phyloP scores from a whole-genome alignment of 495 filamentous ascomycete species.

The Elasticomyces elasticus region DNA sequence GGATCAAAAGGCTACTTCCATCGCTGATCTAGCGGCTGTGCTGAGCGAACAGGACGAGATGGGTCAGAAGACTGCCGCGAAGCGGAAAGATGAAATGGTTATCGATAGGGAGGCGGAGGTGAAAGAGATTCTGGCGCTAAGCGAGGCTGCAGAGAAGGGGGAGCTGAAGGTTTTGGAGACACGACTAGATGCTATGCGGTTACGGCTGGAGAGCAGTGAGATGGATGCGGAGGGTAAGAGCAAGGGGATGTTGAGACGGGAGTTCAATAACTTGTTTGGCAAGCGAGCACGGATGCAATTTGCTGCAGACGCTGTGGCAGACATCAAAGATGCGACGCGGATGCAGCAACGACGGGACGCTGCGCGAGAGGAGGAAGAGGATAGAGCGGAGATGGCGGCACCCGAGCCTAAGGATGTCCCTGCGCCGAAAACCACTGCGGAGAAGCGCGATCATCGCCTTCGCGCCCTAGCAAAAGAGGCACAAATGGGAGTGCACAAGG shows the following conservation, averaged over 20 bases:
- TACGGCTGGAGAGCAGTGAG: background rate
- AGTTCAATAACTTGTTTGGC: background rate
- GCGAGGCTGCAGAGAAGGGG: conserved; percentile 28
- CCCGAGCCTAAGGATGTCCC: too few species aligned
- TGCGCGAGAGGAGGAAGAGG: background rate
- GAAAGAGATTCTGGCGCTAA: conserved; percentile 31
- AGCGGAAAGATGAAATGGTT: conserved; percentile 23
- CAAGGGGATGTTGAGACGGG: background rate
- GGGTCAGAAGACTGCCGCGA: conserved; percentile 26
- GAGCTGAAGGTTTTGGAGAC: conserved; percentile 32
- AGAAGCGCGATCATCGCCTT: too few species aligned
- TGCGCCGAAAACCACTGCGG: too few species aligned
- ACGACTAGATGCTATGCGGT: conserved; percentile 29
- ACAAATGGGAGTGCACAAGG: too few species aligned
- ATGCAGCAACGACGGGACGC: too few species aligned
- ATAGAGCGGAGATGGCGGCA: background rate
- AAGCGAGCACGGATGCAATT: conserved; percentile 1
- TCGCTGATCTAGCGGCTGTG: conserved; percentile 80
- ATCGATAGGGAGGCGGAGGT: conserved; percentile 38
- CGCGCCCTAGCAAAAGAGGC: too few species aligned
- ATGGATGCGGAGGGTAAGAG: background rate
- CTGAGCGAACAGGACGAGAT: conserved; percentile 43
- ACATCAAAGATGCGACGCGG: background rate
- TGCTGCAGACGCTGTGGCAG: background rate
- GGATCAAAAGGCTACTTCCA: conserved; percentile 78